Conservation (phyloP, 2,329 filamentous ascomycete species). For the Aureobasidium sp. region DNA sequence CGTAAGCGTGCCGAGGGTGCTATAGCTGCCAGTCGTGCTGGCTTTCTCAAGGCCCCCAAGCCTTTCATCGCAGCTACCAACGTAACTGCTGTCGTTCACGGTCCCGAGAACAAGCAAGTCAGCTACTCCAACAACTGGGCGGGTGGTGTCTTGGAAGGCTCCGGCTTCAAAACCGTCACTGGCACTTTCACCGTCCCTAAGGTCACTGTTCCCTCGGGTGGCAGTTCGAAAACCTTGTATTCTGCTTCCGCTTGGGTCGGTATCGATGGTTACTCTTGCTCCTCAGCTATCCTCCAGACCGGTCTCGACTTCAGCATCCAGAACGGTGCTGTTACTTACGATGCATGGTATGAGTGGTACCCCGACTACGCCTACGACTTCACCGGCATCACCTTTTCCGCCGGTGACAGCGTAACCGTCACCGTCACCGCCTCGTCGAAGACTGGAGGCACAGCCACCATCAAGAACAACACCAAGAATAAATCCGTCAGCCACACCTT, state of each 20-base stretch:
- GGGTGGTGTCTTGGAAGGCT: conserved; percentile 60
- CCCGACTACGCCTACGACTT: conserved; percentile 64
- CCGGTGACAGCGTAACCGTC: conserved; percentile 51
- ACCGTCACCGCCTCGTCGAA: conserved; percentile 46
- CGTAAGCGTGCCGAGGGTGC: conserved; percentile 33
- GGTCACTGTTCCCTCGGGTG: conserved; percentile 46
- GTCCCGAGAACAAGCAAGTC: conserved; percentile 46
- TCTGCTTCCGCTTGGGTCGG: conserved; percentile 66
- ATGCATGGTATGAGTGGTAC: conserved; percentile 71
- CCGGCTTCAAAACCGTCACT: conserved; percentile 58
- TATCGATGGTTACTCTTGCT: conserved; percentile 67
- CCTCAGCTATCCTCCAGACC: conserved; percentile 60
- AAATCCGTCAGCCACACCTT: conserved; percentile 59
- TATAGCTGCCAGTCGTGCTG: conserved; percentile 29
- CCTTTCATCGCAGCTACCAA: conserved; percentile 34
- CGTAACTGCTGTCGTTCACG: conserved; percentile 30
- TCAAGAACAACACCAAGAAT: conserved; percentile 61
- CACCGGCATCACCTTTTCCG: conserved; percentile 47
- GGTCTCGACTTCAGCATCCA: conserved; percentile 62
- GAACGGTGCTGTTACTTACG: conserved; percentile 48
- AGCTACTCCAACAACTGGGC: conserved; percentile 66
- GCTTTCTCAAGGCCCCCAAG: conserved; percentile 32
- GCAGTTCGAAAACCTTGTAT: conserved; percentile 40
- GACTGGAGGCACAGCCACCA: conserved; percentile 45
- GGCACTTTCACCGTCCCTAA: conserved; percentile 61